Percentiles rank a stretch among this genome's conserved stretches.
These are phyloP conservation scores for Psilocybe azurescens DNA, from an alignment of 768 basidiomycete species.

Conservation along the genomic window DNA sequence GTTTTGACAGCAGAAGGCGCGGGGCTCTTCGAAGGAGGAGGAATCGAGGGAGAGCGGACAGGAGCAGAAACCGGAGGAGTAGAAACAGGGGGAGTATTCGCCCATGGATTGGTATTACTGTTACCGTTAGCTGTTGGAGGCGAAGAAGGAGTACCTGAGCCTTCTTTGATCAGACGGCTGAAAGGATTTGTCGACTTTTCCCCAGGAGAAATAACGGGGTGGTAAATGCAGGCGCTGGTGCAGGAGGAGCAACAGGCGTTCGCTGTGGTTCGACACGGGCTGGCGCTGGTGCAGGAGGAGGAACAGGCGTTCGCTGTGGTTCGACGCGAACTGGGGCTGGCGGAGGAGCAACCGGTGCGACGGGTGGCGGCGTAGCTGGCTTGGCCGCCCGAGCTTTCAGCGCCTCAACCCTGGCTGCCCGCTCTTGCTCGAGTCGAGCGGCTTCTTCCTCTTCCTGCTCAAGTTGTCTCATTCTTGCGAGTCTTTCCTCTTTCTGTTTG, in stretches of 20 bases:
- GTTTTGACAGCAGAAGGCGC: slow-evolving; percentile 57
- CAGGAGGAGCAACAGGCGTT: slow-evolving; percentile 29
- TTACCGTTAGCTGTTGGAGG: slow-evolving; percentile 29
- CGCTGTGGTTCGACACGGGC: slow-evolving; percentile 39
- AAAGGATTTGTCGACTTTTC: slow-evolving; percentile 84
- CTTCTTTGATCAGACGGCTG: slow-evolving; percentile 64
- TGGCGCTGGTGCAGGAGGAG: slow-evolving; percentile 29
- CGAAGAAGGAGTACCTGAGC: slow-evolving; percentile 35
- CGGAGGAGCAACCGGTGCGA: slow-evolving; percentile 30
- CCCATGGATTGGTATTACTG: slow-evolving; percentile 76
- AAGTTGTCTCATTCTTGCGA: slow-evolving; percentile 48
- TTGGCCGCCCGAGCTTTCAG: slow-evolving; percentile 31
- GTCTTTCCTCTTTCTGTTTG: slow-evolving; percentile 76
- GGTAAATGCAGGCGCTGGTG: slow-evolving; percentile 35
- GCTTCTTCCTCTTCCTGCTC: slow-evolving; percentile 62
- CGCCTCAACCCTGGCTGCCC: slow-evolving; percentile 40
- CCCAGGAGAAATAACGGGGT: slow-evolving; percentile 26
- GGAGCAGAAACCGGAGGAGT: slow-evolving; percentile 42
- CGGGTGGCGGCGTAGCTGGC: slow-evolving; percentile 34
- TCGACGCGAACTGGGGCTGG: slow-evolving; percentile 43
- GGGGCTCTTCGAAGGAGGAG: slow-evolving; percentile 55
- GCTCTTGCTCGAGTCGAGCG: slow-evolving; percentile 51
- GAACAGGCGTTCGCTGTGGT: slow-evolving; percentile 31
- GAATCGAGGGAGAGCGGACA: slow-evolving; percentile 39
- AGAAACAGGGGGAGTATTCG: slow-evolving; percentile 36